Conservation (phyloP, 306 rosid genomes). For the Fragaria vesca region DNA sequence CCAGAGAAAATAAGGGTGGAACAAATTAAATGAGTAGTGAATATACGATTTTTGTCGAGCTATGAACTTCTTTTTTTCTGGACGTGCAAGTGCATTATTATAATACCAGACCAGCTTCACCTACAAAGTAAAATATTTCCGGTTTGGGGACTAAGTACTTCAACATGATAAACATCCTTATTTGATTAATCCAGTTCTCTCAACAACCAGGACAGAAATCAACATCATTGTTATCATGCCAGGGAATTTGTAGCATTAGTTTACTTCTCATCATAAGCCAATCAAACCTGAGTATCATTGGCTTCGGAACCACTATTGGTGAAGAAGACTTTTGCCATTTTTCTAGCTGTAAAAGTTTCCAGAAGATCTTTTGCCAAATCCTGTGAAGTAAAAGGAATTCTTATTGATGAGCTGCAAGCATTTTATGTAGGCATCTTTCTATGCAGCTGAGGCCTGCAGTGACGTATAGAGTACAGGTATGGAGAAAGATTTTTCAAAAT, state of each 20-base stretch:
- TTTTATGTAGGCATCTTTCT: background rate
- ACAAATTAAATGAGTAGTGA: slow-evolving; percentile 29
- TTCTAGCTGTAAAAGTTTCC: slow-evolving; percentile 65
- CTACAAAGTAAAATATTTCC: slow-evolving; percentile 47
- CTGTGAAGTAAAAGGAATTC: slow-evolving; percentile 40
- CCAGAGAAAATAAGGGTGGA: slow-evolving; percentile 24
- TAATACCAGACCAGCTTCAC: slow-evolving; percentile 98
- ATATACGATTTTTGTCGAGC: slow-evolving; percentile 81
- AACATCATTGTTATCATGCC: background rate
- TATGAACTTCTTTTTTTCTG: slow-evolving; percentile 89
- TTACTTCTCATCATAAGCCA: slow-evolving; percentile 11
- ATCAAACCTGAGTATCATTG: slow-evolving; percentile 86
- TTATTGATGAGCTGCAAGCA: slow-evolving; percentile 18
- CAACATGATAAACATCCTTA: background rate
- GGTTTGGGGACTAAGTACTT: background rate
- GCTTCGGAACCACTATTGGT: slow-evolving; percentile 96
- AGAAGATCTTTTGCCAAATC: slow-evolving; percentile 81
- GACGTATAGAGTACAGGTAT: background rate
- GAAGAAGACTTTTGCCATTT: slow-evolving; percentile 89
- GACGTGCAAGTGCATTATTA: slow-evolving; percentile 90
- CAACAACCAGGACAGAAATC: background rate
- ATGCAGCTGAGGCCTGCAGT: background rate
- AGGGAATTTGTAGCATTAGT: slow-evolving; percentile 6
- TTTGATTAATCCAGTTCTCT: background rate
- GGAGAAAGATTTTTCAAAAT: background rate